These are phyloP conservation scores for Hevea brasiliensis DNA, from an alignment of 345 rosid species.

Conservation along the genomic window DNA sequence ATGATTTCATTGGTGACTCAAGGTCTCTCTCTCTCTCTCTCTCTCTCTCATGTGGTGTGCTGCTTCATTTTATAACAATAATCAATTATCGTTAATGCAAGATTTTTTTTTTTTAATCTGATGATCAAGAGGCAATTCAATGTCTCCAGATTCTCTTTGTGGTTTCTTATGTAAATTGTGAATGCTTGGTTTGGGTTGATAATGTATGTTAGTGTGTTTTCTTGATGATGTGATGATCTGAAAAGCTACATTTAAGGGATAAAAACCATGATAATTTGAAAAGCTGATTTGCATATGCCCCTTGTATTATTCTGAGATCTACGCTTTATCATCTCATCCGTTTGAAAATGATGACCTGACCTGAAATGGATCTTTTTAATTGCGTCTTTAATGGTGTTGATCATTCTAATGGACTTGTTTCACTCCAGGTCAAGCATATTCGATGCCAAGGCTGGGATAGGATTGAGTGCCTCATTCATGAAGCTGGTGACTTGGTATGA, in stretches of 20 bases:
- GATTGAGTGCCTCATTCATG: constrained; percentile 73
- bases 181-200: not conserved
- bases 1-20: constrained; percentile 87
- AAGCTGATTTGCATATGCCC: not conserved
- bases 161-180: not conserved
- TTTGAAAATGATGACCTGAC: not conserved
- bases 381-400: not conserved
- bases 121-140: not conserved
- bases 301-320: not conserved
- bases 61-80: not conserved
- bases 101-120: not conserved
- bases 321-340: not conserved
- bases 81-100: no score
- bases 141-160: not conserved
- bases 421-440: constrained; percentile 88
- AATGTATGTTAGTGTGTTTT: not conserved
- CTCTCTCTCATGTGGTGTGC: not conserved
- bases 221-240: not conserved
- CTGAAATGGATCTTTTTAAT: not conserved
- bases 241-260: not conserved
- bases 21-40: constrained; percentile 43
- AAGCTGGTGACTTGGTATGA: constrained; percentile 96
- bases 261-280: not conserved
- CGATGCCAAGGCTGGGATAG: constrained; percentile 97
- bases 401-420: constrained; percentile 3